A percentile compares a stretch with the other conserved stretches of the same genome.
phyloP scores from a whole-genome alignment of 441 rosid species.

The Pelargonium citronellum region DNA sequence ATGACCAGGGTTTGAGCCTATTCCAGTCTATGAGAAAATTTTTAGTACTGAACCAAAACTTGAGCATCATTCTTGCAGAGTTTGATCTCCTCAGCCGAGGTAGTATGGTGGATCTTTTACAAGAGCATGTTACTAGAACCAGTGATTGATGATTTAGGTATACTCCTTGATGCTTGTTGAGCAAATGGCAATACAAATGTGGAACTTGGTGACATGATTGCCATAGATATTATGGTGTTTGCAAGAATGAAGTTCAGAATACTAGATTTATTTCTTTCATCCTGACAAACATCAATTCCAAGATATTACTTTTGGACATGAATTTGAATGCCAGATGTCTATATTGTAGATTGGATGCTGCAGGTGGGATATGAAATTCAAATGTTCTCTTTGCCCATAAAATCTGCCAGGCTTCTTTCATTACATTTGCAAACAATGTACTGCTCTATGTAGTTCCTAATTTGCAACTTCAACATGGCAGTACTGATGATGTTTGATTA shows the following conservation, averaged over 20 bases:
- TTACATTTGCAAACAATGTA: not conserved
- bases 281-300: too few species aligned
- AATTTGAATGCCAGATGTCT: not conserved
- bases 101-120: slow-evolving; percentile 45
- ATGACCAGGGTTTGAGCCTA: slow-evolving; percentile 39
- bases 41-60: slow-evolving; percentile 42
- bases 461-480: too few species aligned
- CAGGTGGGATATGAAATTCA: not conserved
- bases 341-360: not conserved
- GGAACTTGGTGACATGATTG: slow-evolving; percentile 34
- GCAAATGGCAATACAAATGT: slow-evolving; percentile 26
- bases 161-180: slow-evolving; percentile 49
- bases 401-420: not conserved
- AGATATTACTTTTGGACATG: too few species aligned
- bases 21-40: slow-evolving; percentile 42
- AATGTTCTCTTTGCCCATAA: not conserved
- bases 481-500: too few species aligned
- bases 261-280: too few species aligned
- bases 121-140: slow-evolving; percentile 36
- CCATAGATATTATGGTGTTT: slow-evolving; percentile 31
- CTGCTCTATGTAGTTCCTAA: too few species aligned
- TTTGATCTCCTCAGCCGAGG: slow-evolving; percentile 59
- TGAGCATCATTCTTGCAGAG: slow-evolving; percentile 51
- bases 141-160: slow-evolving; percentile 39
- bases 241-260: too few species aligned